A percentile compares a stretch with the other conserved stretches of the same genome.
Conservation (phyloP, 768 basidiomycete species). For the Mycena galopus region DNA sequence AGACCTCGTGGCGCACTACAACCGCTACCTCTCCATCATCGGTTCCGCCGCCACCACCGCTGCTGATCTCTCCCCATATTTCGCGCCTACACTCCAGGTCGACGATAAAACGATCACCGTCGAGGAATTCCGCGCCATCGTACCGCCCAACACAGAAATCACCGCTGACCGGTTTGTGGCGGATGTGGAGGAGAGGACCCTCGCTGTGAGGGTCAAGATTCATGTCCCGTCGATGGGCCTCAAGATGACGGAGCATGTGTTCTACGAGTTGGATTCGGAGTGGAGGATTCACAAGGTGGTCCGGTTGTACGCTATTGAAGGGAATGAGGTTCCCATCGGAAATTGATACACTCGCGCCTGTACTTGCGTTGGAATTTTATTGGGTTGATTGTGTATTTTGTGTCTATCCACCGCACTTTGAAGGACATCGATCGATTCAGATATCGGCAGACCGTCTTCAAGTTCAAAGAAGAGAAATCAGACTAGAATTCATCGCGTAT, state of each 20-base stretch:
- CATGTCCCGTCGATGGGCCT: background rate
- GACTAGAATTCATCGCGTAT: too few relatives aligned
- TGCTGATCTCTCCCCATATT: background rate
- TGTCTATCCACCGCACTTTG: too few relatives aligned
- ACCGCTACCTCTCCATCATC: background rate
- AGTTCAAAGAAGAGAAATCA: too few relatives aligned
- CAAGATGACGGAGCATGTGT: slow-evolving; percentile 14
- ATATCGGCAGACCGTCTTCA: too few relatives aligned
- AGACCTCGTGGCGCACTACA: slow-evolving; percentile 15
- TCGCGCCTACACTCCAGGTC: background rate
- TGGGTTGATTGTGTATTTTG: background rate
- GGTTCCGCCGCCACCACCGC: slow-evolving; percentile 1
- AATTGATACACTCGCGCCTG: background rate
- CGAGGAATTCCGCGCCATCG: slow-evolving; percentile 11
- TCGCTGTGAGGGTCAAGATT: background rate
- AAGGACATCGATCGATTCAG: too few relatives aligned
- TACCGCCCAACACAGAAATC: background rate
- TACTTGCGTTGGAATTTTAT: background rate
- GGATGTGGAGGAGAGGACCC: background rate
- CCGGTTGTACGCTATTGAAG: slow-evolving; percentile 1
- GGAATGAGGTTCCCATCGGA: slow-evolving; percentile 5
- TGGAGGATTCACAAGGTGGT: slow-evolving; percentile 8
- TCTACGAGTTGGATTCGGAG: slow-evolving; percentile 1
- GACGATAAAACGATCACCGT: slow-evolving; percentile 11
- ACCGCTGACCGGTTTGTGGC: slow-evolving; percentile 6